phyloP scores from a whole-genome alignment of 2,329 filamentous ascomycete genomes.

The Colletotrichum karsti region DNA sequence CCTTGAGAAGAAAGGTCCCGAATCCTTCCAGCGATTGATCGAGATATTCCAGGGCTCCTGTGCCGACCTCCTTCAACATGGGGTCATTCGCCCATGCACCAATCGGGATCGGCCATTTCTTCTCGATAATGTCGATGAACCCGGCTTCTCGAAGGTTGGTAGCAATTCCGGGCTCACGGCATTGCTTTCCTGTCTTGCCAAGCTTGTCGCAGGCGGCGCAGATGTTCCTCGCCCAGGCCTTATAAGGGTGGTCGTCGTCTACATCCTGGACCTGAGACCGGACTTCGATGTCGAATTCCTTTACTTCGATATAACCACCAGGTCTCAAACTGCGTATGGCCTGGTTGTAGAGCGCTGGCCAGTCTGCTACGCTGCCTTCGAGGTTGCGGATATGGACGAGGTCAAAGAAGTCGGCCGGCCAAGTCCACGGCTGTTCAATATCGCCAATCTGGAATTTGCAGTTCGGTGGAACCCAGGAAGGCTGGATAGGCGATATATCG shows the following conservation, averaged over 20 bases:
- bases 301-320: slow-evolving; percentile 41
- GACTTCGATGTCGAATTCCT: slow-evolving; percentile 35
- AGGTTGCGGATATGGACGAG: slow-evolving; percentile 69
- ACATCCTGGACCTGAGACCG: slow-evolving; percentile 1
- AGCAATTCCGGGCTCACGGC: background rate
- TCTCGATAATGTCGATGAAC: slow-evolving; percentile 29
- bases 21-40: slow-evolving; percentile 39
- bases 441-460: slow-evolving; percentile 47
- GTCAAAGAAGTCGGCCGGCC: slow-evolving; percentile 53
- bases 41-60: slow-evolving; percentile 32
- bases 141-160: slow-evolving; percentile 14
- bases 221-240: background rate
- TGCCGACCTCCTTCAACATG: slow-evolving; percentile 21
- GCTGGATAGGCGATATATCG: slow-evolving; percentile 66
- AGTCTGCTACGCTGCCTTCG: slow-evolving; percentile 65
- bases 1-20: slow-evolving; percentile 35
- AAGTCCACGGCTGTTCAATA: slow-evolving; percentile 49
- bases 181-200: background rate
- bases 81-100: slow-evolving; percentile 29
- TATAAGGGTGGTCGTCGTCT: background rate
- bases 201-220: background rate
- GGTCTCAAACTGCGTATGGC: slow-evolving; percentile 57
- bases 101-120: slow-evolving; percentile 29
- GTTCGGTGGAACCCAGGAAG: slow-evolving; percentile 45
- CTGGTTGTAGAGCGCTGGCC: slow-evolving; percentile 62